A percentile compares a stretch with the other conserved stretches of the same genome.
Evolutionary conservation across 129 eudicot genomes (phyloP).

Genomic region (Flaveria ramosissima): DNA sequence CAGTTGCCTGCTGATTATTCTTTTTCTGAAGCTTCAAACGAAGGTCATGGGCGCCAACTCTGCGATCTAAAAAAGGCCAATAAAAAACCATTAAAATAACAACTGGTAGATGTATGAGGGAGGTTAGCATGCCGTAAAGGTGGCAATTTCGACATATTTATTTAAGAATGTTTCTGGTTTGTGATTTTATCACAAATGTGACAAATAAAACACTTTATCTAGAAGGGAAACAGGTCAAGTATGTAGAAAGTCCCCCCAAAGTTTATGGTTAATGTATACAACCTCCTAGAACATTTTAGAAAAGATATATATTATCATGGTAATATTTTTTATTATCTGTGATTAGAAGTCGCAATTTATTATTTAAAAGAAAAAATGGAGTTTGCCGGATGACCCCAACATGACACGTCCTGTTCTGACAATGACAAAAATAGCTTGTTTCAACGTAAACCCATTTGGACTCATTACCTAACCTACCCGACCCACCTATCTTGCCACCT

Average conservation of each 20-base stretch:
- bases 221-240: neutral
- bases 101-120: neutral
- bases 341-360: neutral
- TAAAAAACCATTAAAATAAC: neutral
- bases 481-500: neutral
- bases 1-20: slow-evolving; percentile 47
- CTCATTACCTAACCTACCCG: neutral
- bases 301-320: neutral
- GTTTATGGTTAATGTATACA: neutral
- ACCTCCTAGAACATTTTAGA: neutral
- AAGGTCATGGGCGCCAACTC: slow-evolving; percentile 72
- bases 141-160: neutral
- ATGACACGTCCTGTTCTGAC: neutral
- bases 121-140: neutral
- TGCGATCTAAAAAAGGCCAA: slow-evolving; percentile 48
- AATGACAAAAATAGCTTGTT: neutral
- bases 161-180: neutral
- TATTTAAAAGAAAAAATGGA: neutral
- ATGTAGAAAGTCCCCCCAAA: neutral
- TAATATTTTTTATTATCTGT: neutral
- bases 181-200: neutral
- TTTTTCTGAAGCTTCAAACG: slow-evolving; percentile 92
- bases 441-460: neutral
- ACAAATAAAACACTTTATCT: neutral
- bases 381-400: neutral